Evolutionary conservation across 2,329 filamentous ascomycete genomes (phyloP).

Genomic region (Magnaporthiopsis incrustans): DNA sequence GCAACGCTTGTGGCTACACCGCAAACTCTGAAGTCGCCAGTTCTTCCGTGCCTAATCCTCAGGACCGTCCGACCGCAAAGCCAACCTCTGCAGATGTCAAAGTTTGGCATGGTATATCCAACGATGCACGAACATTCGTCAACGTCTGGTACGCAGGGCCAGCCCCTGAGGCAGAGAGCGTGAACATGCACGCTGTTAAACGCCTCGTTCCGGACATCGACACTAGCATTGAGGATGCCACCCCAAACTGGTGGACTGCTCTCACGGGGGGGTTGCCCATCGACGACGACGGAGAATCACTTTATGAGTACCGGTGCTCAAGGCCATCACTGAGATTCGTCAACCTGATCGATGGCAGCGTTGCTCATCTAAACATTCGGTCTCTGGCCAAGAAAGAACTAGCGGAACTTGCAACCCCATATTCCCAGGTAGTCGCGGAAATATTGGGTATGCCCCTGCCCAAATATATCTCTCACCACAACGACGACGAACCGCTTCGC

Average conservation of each 20-base stretch:
- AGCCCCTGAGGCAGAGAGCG: constrained; percentile 9
- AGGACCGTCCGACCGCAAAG: not conserved
- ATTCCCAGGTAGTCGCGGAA: not conserved
- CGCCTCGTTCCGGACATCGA: constrained; percentile 60
- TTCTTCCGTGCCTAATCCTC: constrained; percentile 15
- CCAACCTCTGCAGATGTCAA: constrained; percentile 13
- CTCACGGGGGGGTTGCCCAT: constrained; percentile 11
- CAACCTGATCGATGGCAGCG: constrained; percentile 29
- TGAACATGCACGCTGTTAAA: constrained; percentile 56
- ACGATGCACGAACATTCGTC: constrained; percentile 59
- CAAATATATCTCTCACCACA: constrained; percentile 2
- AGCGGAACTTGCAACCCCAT: not conserved
- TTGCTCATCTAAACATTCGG: constrained; percentile 11
- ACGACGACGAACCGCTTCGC: constrained; percentile 39
- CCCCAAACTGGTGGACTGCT: constrained; percentile 41
- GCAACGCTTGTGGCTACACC: constrained; percentile 63
- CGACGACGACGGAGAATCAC: not conserved
- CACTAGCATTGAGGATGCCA: constrained; percentile 52
- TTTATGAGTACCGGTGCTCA: no score
- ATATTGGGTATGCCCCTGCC: not conserved
- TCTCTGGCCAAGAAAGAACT: not conserved
- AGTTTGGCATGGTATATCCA: constrained; percentile 57
- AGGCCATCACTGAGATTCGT: not conserved
- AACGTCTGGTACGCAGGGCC: constrained; percentile 57
- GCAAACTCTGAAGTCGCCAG: constrained; percentile 82